These are phyloP conservation scores for Apostasia shenzhenica DNA, from an alignment of 106 monocot genomes.

Conservation along the genomic window DNA sequence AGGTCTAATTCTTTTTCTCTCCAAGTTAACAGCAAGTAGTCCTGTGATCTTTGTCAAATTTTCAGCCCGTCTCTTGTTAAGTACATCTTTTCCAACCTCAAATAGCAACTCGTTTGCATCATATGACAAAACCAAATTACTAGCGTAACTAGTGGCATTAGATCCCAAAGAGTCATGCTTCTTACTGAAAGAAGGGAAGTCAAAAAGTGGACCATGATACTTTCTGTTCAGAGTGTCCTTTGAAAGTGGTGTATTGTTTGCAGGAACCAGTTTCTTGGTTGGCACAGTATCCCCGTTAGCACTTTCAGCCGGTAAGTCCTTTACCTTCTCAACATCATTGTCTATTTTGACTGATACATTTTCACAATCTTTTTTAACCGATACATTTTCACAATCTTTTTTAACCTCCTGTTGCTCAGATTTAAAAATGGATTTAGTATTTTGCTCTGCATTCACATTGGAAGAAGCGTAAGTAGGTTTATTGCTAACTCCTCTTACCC, in stretches of 20 bases:
- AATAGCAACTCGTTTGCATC: constrained; percentile 78
- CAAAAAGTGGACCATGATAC: constrained; percentile 92
- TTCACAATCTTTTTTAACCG: constrained; percentile 33
- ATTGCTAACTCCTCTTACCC: constrained; percentile 16
- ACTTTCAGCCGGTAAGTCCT: constrained; percentile 18
- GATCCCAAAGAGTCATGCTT: constrained; percentile 53
- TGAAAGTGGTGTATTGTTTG: constrained; percentile 12
- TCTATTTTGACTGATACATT: constrained; percentile 35
- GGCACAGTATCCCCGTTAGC: constrained; percentile 30
- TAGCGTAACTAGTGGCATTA: constrained; percentile 26
- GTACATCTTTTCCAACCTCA: constrained; percentile 58
- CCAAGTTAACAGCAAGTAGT: constrained; percentile 70
- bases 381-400: constrained; percentile 22
- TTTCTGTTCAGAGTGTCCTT: constrained; percentile 52
- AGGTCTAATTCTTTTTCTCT: constrained; percentile 80
- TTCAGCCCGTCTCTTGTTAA: constrained; percentile 65
- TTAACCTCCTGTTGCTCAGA: constrained; percentile 55
- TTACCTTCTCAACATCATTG: constrained; percentile 36
- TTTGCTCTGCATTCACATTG: constrained; percentile 33
- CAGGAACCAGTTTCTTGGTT: constrained; percentile 27
- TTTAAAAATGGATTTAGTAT: constrained; percentile 31
- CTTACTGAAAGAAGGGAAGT: constrained; percentile 83
- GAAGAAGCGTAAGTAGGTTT: constrained; percentile 26
- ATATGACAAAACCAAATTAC: constrained; percentile 58
- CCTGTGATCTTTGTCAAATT: constrained; percentile 76